These are phyloP conservation scores for Vitis riparia DNA, from an alignment of 164 flowering plant genomes.

Conservation along the genomic window DNA sequence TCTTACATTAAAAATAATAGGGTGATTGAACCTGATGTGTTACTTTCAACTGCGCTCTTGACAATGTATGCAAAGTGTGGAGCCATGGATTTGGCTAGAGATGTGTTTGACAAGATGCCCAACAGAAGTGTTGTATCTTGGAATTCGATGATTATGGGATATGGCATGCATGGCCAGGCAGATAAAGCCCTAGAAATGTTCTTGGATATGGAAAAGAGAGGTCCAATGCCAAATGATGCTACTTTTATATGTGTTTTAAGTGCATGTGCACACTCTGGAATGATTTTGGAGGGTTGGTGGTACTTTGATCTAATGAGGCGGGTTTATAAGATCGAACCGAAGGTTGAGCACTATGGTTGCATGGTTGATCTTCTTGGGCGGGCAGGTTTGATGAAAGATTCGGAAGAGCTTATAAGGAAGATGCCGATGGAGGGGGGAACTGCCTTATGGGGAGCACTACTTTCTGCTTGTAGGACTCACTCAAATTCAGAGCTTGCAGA, in stretches of 20 bases:
- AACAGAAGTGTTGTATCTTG: constrained; percentile 65
- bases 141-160: constrained; percentile 74
- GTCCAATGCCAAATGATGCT: constrained; percentile 51
- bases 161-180: constrained; percentile 60
- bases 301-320: constrained; percentile 51
- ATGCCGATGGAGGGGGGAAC: constrained; percentile 46
- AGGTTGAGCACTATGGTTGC: constrained; percentile 63
- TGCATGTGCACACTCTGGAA: constrained; percentile 64
- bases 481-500: constrained; percentile 49
- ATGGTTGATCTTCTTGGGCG: constrained; percentile 67
- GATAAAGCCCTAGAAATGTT: constrained; percentile 62
- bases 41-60: constrained; percentile 60
- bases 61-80: constrained; percentile 83
- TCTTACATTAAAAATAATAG: constrained; percentile 32
- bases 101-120: constrained; percentile 59
- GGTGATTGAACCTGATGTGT: constrained; percentile 40
- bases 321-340: constrained; percentile 56
- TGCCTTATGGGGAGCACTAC: constrained; percentile 53
- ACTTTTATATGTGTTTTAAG: constrained; percentile 59
- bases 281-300: constrained; percentile 74
- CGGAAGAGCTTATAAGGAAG: constrained; percentile 39
- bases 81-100: constrained; percentile 47
- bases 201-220: constrained; percentile 60
- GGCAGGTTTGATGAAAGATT: constrained; percentile 49
- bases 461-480: constrained; percentile 49